Evolutionary conservation across 2,329 filamentous ascomycete genomes (phyloP), one percentile per base, ranked within the genome.

Genomic region (Annulohypoxylon truncatum): DNA sequence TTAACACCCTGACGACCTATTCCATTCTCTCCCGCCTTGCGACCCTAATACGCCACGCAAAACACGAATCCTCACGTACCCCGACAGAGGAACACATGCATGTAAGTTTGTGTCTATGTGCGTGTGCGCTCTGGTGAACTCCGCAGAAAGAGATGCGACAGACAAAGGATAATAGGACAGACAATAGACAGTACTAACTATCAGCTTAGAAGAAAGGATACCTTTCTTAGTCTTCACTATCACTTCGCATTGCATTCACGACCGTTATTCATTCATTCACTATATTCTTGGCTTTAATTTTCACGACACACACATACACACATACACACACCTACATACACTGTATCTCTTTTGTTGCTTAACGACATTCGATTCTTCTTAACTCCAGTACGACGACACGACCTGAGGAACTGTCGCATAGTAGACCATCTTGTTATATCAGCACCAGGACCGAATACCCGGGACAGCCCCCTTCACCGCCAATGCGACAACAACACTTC

Each of bases 401-500:
- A 56, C 38, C 48, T 9, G 20, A 55, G 35, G 12, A 46, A 33
- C 28, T 38, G 50, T 64, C 57, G 57, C 53, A 40, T 51, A 64
- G 31, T 56, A 58, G 61, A 50, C 24, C 31, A 62, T 60, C 56
- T 50, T 57, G 56, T 62, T 33, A 40, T 50, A 66, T 62, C 50
- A 54, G 10, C 28, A 38, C 20, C 33, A 52, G 56, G 38, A 28
- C 22, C 29, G 38, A 28, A 44, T 29, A 44, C 50, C 50, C 46
- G 29, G 40, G 35, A 61, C 10, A 18, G 46, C 18, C 26, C 48
- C 44, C 46, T 53, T 62, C 66, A 71, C 66, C 67, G 67, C 64
- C 67, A 50, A 71, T 71, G 69, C 69, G 64, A 69, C 69, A 35
- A 63, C 64, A 67, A 53, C 20, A 60, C 40, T 62, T 59, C 52